Conservation (phyloP, 2,329 filamentous ascomycete genomes). For the Neonectria neomacrospora region DNA sequence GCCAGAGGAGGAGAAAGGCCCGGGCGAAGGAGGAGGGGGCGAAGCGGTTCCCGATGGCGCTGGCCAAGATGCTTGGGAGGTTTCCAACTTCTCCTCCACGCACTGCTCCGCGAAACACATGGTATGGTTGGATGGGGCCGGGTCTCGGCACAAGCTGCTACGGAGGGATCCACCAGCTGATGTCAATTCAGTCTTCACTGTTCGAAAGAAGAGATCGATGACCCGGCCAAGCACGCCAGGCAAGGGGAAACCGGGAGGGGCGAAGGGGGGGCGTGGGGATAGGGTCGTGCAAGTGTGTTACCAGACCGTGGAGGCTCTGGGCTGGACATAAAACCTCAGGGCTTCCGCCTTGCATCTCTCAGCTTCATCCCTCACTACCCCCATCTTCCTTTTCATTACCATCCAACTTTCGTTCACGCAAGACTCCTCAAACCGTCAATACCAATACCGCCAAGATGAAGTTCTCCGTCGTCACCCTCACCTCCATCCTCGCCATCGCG, state of each 20-base stretch:
- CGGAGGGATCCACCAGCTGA: background rate
- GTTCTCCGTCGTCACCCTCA: constrained; percentile 46
- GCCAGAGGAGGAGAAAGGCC: background rate
- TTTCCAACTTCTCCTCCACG: background rate
- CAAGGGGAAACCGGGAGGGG: constrained; percentile 4
- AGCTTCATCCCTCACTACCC: constrained; percentile 1
- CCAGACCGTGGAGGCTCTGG: background rate
- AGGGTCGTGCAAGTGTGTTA: constrained; percentile 14
- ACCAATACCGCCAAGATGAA: constrained; percentile 46
- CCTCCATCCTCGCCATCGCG: constrained; percentile 43
- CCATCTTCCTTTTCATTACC: background rate
- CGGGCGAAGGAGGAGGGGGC: too few relatives aligned
- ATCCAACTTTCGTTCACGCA: constrained; percentile 1
- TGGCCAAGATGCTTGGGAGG: background rate
- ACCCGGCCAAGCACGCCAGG: background rate
- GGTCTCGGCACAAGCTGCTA: background rate
- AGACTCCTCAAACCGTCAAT: constrained; percentile 18
- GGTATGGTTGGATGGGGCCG: background rate
- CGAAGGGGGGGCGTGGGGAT: constrained; percentile 20
- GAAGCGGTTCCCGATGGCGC: background rate
- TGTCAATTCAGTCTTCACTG: background rate
- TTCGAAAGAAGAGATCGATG: background rate
- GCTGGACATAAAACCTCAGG: constrained; percentile 16
- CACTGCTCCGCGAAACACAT: background rate
- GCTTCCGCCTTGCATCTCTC: background rate